Conservation (phyloP, 352 stramenopile species). For the Elongisporangium undulatum region DNA sequence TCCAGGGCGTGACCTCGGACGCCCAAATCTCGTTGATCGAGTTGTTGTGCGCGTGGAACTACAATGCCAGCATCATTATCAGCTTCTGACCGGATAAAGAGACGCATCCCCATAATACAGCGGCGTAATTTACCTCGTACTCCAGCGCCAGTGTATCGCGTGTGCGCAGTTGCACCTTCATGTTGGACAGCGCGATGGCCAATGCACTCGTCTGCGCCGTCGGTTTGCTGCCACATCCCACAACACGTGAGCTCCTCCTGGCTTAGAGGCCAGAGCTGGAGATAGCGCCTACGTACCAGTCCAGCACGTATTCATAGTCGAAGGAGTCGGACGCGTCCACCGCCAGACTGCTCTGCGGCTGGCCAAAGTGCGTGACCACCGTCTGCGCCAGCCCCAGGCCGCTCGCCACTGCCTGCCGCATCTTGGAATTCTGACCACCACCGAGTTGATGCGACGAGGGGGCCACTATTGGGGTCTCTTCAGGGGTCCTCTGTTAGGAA, state of each 20-base stretch:
- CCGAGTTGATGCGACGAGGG: neutral
- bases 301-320: constrained; percentile 85
- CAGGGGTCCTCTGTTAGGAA: constrained; percentile 7
- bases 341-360: constrained; percentile 19
- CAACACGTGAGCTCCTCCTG: neutral
- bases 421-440: constrained; percentile 12
- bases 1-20: constrained; percentile 51
- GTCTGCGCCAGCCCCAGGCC: constrained; percentile 53
- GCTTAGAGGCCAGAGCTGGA: neutral
- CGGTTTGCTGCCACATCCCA: constrained; percentile 36
- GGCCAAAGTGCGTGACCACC: constrained; percentile 60
- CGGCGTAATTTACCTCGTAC: constrained; percentile 29
- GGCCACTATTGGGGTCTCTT: neutral
- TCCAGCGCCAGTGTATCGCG: constrained; percentile 60
- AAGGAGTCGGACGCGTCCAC: constrained; percentile 53
- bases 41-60: constrained; percentile 73
- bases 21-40: constrained; percentile 83
- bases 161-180: constrained; percentile 66
- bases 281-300: constrained; percentile 31
- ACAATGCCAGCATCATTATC: neutral
- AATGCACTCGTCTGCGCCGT: constrained; percentile 53
- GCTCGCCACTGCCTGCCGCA: constrained; percentile 42
- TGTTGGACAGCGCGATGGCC: constrained; percentile 61
- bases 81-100: neutral
- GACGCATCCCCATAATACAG: neutral